These are phyloP conservation scores for Hypoxylon intermedium DNA, from an alignment of 495 filamentous ascomycete species.

Conservation along the genomic window DNA sequence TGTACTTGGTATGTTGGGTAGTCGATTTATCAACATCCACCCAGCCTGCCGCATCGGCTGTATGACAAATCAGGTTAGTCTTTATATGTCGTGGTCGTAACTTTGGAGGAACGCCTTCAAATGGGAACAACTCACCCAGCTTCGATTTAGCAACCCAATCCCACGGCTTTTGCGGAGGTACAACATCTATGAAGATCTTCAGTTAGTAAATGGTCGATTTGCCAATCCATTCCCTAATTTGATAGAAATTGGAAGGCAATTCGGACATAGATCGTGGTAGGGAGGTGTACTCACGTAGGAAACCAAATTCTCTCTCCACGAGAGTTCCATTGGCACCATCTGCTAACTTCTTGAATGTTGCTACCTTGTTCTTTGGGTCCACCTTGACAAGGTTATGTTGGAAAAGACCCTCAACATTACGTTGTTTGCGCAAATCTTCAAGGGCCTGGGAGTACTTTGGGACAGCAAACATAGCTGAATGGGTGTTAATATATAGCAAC, in stretches of 20 bases:
- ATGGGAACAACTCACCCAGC: conserved; percentile 28
- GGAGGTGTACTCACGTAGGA: conserved; percentile 50
- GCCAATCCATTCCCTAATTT: background rate
- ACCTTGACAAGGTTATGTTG: conserved; percentile 69
- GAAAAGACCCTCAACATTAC: conserved; percentile 71
- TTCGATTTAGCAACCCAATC: conserved; percentile 43
- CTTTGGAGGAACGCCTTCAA: background rate
- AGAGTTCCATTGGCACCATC: conserved; percentile 37
- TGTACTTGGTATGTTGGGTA: conserved; percentile 65
- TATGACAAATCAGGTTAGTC: conserved; percentile 11
- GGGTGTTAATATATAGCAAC: conserved; percentile 13
- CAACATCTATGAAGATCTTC: conserved; percentile 23
- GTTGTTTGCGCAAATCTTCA: conserved; percentile 66
- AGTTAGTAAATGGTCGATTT: conserved; percentile 53
- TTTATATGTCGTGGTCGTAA: background rate
- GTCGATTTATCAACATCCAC: conserved; percentile 70
- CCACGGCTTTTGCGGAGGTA: conserved; percentile 43
- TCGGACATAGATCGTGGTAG: background rate
- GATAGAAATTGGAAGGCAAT: background rate
- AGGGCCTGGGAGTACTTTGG: conserved; percentile 70
- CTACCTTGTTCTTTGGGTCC: conserved; percentile 51
- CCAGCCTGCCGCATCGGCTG: conserved; percentile 65
- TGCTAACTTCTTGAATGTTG: conserved; percentile 42
- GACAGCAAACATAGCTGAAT: conserved; percentile 67
- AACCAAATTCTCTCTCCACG: conserved; percentile 62